Base-by-base conservation (phyloP, 1,139 yeast species). In the Kodamaea sp. region DNA sequence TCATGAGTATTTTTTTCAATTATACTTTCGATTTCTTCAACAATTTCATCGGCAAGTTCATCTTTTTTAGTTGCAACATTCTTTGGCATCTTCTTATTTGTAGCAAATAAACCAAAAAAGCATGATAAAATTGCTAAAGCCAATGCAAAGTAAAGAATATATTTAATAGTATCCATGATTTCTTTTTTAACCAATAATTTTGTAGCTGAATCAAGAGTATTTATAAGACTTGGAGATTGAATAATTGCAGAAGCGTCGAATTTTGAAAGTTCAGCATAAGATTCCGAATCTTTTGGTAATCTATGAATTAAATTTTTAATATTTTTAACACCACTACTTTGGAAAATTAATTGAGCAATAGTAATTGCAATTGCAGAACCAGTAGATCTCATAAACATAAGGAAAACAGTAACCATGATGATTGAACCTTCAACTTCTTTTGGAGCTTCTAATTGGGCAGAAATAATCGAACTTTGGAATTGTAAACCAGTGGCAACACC, bases 371-470 rank as follows among this genome's bases (percentile, higher is more conserved):
- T 40, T 1, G 76, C 69, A 15, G 79, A 79, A 29, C 78, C 80
- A 8, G 68, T 39, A 2, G 78, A 60, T 46, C 78, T 67, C 28
- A 60, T 49, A 47, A 78, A 75, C 46, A 73, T 73, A 36, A 72
- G 47, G 43, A 74, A 64, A 1, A 79, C 57, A 1, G 81, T 77
- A 2, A 75, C 67, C 44, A 75, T 50, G 37, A 79, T 73, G 34
- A 74, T 61, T 0, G 78, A 67, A 4, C 84, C 84, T 4, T 68
- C 67, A 8, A 65, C 50, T 25, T 63, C 52, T 24, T 65, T 67
- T 2, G 85, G 84, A 1, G 83, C 78, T 31, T 65, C 60, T 27
- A 81, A 53, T 52, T 82, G 88, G 6, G 75, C 69, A 10, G 79
- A 61, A 20, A 82, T 53, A 33, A 77, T 49, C 1, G 76, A 58